These are phyloP conservation scores for Phytophthora europaea DNA, from an alignment of 352 stramenopile genomes.

Conservation along the genomic window DNA sequence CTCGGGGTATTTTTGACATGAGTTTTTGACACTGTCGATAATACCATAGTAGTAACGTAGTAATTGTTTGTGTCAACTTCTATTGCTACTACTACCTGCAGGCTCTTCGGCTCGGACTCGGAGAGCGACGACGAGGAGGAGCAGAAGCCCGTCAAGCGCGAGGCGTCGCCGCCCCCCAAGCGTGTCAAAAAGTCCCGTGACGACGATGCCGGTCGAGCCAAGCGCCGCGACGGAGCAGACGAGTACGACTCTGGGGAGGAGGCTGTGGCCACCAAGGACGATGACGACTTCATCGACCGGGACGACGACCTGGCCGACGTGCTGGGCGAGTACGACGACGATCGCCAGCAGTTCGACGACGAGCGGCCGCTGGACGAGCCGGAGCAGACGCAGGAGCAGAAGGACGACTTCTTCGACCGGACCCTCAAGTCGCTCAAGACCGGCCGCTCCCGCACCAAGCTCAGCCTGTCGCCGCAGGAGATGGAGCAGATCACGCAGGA, in stretches of 20 bases:
- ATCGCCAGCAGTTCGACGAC: conserved; percentile 84
- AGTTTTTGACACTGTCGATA: neutral
- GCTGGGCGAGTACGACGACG: conserved; percentile 82
- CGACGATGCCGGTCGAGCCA: conserved; percentile 19
- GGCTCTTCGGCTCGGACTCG: conserved; percentile 89
- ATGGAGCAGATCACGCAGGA: conserved; percentile 91
- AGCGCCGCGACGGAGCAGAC: conserved; percentile 50
- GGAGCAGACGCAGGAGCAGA: conserved; percentile 38
- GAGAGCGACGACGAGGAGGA: conserved; percentile 83
- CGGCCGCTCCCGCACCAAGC: conserved; percentile 71
- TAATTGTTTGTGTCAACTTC: neutral
- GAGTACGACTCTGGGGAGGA: conserved; percentile 91
- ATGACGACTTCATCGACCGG: conserved; percentile 91
- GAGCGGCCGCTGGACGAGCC: conserved; percentile 73
- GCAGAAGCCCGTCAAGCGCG: conserved; percentile 58
- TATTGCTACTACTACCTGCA: conserved; percentile 20
- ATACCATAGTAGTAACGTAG: neutral
- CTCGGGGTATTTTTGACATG: conserved; percentile 54
- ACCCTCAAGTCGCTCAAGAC: conserved; percentile 91
- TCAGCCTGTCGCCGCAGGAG: conserved; percentile 86
- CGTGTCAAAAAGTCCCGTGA: conserved; percentile 53
- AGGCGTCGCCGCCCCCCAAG: conserved; percentile 54
- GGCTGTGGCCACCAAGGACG: conserved; percentile 73
- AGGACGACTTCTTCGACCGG: conserved; percentile 84
- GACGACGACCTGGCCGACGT: conserved; percentile 89